Evolutionary conservation across 257 asterid species (phyloP).

Genomic region (Nicotiana otophora): DNA sequence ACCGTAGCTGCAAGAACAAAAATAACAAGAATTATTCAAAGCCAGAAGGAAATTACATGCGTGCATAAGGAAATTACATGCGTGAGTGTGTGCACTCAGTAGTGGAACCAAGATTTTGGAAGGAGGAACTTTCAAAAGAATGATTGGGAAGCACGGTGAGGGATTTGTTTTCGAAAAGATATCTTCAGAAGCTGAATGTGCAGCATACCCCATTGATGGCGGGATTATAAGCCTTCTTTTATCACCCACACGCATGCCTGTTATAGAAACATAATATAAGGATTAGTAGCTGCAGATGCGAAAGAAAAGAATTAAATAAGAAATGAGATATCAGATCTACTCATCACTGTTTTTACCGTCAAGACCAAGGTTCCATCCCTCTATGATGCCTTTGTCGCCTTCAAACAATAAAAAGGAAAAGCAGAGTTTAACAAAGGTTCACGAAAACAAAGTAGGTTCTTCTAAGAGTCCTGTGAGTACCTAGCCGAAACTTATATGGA

Average conservation of each 20-base stretch:
- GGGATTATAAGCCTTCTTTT: conserved; percentile 76
- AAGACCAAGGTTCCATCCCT: conserved; percentile 73
- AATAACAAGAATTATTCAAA: no score
- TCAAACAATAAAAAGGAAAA: conserved; percentile 16
- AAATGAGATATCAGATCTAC: background rate
- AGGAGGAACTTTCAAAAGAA: background rate
- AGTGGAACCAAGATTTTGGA: background rate
- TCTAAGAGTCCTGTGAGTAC: conserved; percentile 24
- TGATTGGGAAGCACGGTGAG: background rate
- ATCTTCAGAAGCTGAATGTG: background rate
- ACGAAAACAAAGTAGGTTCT: background rate
- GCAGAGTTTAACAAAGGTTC: background rate
- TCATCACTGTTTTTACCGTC: conserved; percentile 37
- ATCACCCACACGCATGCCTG: conserved; percentile 89
- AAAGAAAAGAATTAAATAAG: background rate
- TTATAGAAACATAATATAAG: conserved; percentile 10
- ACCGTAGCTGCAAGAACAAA: no score
- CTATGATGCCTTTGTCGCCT: conserved; percentile 53
- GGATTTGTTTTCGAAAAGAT: background rate
- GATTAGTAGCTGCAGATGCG: background rate
- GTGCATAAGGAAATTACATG: no score
- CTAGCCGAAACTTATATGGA: conserved; percentile 56
- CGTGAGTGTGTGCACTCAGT: background rate
- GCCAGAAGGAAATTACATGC: no score
- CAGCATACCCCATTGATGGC: conserved; percentile 75